These are phyloP conservation scores for Teratosphaeria zuluensis DNA, from an alignment of 2,329 filamentous ascomycete genomes.

Conservation along the genomic window DNA sequence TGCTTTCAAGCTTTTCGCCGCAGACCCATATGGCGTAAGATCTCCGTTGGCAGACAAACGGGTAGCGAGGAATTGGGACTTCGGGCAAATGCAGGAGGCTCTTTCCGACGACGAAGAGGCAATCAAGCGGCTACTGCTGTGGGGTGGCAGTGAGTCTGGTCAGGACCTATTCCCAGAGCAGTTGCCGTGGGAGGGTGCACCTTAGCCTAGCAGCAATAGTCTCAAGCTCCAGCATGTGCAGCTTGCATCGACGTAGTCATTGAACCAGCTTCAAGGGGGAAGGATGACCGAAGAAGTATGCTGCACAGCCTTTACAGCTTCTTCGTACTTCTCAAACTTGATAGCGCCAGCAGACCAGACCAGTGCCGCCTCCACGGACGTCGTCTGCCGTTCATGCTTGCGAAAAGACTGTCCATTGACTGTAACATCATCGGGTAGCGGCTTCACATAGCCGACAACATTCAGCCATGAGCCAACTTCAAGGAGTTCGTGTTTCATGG, in stretches of 20 bases:
- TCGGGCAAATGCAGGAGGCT: constrained; percentile 6
- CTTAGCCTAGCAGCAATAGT: not conserved
- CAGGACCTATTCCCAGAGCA: constrained; percentile 15
- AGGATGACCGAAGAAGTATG: not conserved
- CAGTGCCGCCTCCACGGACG: constrained; percentile 60
- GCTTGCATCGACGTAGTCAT: not conserved
- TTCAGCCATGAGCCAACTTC: constrained; percentile 80
- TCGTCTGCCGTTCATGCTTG: not conserved
- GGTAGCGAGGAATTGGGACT: constrained; percentile 30
- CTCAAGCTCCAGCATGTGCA: not conserved
- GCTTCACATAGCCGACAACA: constrained; percentile 61
- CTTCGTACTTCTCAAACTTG: constrained; percentile 62
- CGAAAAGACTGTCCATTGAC: not conserved
- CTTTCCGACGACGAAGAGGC: constrained; percentile 11
- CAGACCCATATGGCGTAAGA: constrained; percentile 31
- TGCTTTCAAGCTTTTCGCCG: constrained; percentile 29
- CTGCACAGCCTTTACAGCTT: constrained; percentile 34
- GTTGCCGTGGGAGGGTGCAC: constrained; percentile 17
- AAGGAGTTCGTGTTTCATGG: constrained; percentile 52
- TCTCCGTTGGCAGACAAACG: constrained; percentile 30
- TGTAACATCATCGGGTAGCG: not conserved
- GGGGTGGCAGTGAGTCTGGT: constrained; percentile 21
- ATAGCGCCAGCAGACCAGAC: constrained; percentile 69
- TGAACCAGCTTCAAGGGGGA: not conserved
- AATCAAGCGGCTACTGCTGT: constrained; percentile 15